phyloP scores from a whole-genome alignment of 305 asterid genomes.

The Fraxinus latifolia region DNA sequence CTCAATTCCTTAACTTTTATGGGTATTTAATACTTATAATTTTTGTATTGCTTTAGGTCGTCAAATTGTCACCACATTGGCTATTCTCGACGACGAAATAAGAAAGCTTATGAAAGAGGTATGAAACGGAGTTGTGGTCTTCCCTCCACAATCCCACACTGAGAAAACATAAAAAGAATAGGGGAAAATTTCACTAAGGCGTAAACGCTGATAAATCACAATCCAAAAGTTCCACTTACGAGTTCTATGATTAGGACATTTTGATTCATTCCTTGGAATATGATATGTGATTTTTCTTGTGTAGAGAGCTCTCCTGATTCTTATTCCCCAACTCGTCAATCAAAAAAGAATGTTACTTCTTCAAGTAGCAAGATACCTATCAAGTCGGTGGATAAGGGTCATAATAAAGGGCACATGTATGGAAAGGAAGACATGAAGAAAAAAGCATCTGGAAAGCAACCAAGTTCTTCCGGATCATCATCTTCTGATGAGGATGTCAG shows the following conservation, averaged over 20 bases:
- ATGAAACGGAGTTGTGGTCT: slow-evolving; percentile 13
- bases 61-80: slow-evolving; percentile 79
- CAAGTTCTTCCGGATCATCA: slow-evolving; percentile 38
- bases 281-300: slow-evolving; percentile 13
- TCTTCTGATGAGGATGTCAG: slow-evolving; percentile 54
- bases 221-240: not conserved
- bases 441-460: slow-evolving; percentile 36
- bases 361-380: slow-evolving; percentile 35
- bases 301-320: slow-evolving; percentile 48
- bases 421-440: slow-evolving; percentile 36
- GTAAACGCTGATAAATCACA: not conserved
- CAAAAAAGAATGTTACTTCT: slow-evolving; percentile 26
- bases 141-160: slow-evolving; percentile 3
- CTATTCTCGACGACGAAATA: slow-evolving; percentile 68
- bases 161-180: not conserved
- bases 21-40: slow-evolving; percentile 15
- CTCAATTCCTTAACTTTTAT: slow-evolving; percentile 11
- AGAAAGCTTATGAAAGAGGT: slow-evolving; percentile 47
- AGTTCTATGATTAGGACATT: not conserved
- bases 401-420: slow-evolving; percentile 28
- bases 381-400: slow-evolving; percentile 41
- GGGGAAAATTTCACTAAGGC: not conserved
- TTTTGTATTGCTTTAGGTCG: slow-evolving; percentile 49
- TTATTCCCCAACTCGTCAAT: slow-evolving; percentile 25
- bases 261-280: not conserved